These are phyloP conservation scores for Suillus alpinus DNA, from an alignment of 768 basidiomycete genomes.

Conservation along the genomic window DNA sequence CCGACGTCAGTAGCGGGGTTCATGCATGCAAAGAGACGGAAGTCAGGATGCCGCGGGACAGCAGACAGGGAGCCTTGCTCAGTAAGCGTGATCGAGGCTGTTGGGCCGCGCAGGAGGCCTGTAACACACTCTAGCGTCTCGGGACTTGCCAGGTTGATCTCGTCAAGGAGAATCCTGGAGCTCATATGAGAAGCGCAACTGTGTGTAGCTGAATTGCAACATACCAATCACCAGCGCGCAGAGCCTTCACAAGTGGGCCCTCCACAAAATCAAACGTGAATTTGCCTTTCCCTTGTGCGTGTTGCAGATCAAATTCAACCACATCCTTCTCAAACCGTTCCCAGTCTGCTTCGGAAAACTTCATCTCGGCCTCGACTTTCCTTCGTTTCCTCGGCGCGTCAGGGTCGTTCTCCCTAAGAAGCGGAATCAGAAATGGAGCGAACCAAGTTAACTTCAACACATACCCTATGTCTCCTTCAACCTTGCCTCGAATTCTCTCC, in stretches of 20 bases:
- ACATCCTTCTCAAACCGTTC: constrained; percentile 62
- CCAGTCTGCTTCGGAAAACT: constrained; percentile 59
- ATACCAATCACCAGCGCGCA: constrained; percentile 88
- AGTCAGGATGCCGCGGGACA: constrained; percentile 88
- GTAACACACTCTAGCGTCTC: constrained; percentile 95
- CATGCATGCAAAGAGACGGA: constrained; percentile 98
- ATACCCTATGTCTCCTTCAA: constrained; percentile 27
- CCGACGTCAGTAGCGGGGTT: constrained; percentile 99
- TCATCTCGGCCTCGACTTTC: constrained; percentile 51
- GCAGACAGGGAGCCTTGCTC: constrained; percentile 91
- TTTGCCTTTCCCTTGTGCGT: constrained; percentile 84
- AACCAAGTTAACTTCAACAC: constrained; percentile 4
- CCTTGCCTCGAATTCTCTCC: constrained; percentile 51
- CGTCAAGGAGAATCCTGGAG: constrained; percentile 87
- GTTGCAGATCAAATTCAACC: constrained; percentile 81
- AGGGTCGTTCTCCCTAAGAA: constrained; percentile 21
- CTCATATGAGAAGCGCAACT: not conserved
- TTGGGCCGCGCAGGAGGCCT: constrained; percentile 79
- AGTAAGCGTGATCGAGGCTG: constrained; percentile 86
- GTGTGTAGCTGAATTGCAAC: constrained; percentile 23
- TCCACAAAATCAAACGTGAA: constrained; percentile 95
- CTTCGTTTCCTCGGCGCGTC: constrained; percentile 67
- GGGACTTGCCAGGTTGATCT: constrained; percentile 90
- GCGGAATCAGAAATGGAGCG: not conserved
- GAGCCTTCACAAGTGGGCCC: constrained; percentile 89